Evolutionary conservation across 352 stramenopile species (phyloP), one percentile per base, ranked within the genome.

Genomic region (Phytophthora cajani): DNA sequence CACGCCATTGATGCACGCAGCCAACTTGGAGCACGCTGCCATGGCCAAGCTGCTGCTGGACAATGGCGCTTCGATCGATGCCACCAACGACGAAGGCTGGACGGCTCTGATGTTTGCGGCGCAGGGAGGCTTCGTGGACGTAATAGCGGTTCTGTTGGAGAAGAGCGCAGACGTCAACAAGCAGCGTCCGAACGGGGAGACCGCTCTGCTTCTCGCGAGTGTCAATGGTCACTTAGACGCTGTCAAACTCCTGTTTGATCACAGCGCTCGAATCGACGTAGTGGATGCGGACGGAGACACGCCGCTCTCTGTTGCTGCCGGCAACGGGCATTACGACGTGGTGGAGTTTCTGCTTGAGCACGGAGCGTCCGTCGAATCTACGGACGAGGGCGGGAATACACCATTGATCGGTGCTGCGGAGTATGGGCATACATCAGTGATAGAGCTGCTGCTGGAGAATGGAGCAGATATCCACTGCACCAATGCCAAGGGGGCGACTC

Each of bases 41-140:
- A 23, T 65, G 19, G 14, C 44, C 21, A 47, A 49, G n/a, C 25
- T 65, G 7, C 46, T 65, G 0, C 23, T 65, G 30, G 30, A 50
- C 5, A n/a, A 38, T 38, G 30, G 58, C 11, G 58, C 58, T 6
- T 57, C 46, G 21, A 33, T 56, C 12, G 32, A 58, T 5, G 14
- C 21, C 4, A 17, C 6, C 3, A 65, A 65, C 32, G 40, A 65
- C 16, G 21, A 49, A 23, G 58, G 58, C 12, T 49, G 47, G 46
- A 65, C 58, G 32, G 44, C 58, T 9, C 30, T 64, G 6, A 55
- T 23, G 40, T 19, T n/a, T 36, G 58, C 58, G 7, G 25, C 44
- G 2, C 3, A 9, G 12, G 30, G 8, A 23, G 44, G 58, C 19
- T 47, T 47, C 6, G 11, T 27, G 8, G 44, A 50, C 1, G 46